Percentiles rank a stretch among this genome's conserved stretches.
These are phyloP conservation scores for Mortierella sp. DNA, from an alignment of 371 early-diverging fungal genomes.

Conservation along the genomic window DNA sequence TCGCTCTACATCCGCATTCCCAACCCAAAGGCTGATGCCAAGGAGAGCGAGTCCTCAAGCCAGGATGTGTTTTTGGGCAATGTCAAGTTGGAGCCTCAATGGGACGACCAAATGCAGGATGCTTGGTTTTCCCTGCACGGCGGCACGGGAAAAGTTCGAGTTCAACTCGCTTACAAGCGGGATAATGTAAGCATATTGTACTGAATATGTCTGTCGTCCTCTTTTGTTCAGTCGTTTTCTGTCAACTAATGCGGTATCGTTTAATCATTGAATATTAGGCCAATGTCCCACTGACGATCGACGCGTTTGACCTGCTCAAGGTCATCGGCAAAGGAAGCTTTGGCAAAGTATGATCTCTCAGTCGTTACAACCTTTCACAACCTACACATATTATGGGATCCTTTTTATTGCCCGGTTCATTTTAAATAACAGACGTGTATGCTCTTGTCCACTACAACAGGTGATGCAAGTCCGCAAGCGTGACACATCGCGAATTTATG, in stretches of 20 bases:
- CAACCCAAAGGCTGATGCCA: slow-evolving; percentile 51
- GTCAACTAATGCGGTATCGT: too few relatives aligned
- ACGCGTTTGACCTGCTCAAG: slow-evolving; percentile 94
- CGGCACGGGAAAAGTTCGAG: slow-evolving; percentile 72
- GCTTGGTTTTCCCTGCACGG: slow-evolving; percentile 69
- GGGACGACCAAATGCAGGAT: slow-evolving; percentile 68
- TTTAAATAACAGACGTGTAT: too few relatives aligned
- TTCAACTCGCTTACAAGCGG: slow-evolving; percentile 78
- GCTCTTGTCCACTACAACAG: slow-evolving; percentile 29
- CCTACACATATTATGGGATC: too few relatives aligned
- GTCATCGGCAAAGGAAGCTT: slow-evolving; percentile 97
- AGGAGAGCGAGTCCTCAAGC: slow-evolving; percentile 57
- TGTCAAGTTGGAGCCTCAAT: slow-evolving; percentile 74
- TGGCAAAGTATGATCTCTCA: slow-evolving; percentile 79
- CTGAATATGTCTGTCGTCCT: neutral
- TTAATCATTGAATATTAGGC: too few relatives aligned
- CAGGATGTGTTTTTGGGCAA: slow-evolving; percentile 78
- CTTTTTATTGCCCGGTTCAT: too few relatives aligned
- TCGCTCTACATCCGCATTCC: slow-evolving; percentile 88
- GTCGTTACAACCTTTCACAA: too few relatives aligned
- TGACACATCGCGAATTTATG: slow-evolving; percentile 95
- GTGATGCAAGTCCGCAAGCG: slow-evolving; percentile 96
- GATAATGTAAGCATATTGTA: slow-evolving; percentile 61
- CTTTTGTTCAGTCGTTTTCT: too few relatives aligned
- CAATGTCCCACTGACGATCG: slow-evolving; percentile 78